Base-by-base conservation (phyloP, 305 asterid species). In the Rubia tinctorum region DNA sequence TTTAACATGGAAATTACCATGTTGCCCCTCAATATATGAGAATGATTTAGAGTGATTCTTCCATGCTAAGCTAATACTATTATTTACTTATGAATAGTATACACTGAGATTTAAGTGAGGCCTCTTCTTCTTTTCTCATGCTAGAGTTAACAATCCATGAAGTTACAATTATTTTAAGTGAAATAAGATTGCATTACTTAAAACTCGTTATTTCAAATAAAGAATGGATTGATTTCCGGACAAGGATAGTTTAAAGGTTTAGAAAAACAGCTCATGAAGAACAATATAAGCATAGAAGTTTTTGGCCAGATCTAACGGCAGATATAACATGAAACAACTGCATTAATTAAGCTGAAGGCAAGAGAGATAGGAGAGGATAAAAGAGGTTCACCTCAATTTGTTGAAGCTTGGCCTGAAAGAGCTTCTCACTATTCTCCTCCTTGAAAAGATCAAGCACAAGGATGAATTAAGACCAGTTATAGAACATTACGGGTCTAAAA, bases 401-500 rank as follows among this genome's bases (percentile, higher is more conserved):
- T 76, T 87, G 98, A 78, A 89, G 95, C 83, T 95, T 95, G 85
- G 96, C 92, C 89, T 89, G 94, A 61, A 89, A 92, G 78, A 95
- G 93, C 89, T 87, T 92, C 75, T 90, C 89, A 73, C 85, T 87
- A 58, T 95, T 98, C 85, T 95, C 96, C 80, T 88, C 95, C 98
- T 92, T 66, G 71, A 84, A 69, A 83, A 77, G 71, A 66, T 71
- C 67, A 73, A 78, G 76, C 61, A 71, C 59, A 82, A 69, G 63
- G 47, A 67, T 44, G 15, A 39, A 65, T 15, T 39, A 69, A 69
- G 34, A 12, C 23, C 65, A 13, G 23, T 70, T 63, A 30, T 37
- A 23, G 56, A 51, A 51, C 14, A 25, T 37, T 18, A n/a, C 51
- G 11, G 6, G 40, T 34, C 11, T 61, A 18, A 20, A n/a, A 51